Evolutionary conservation across 116 monocot species (phyloP), one percentile per base, ranked within the genome.

Genomic region (Papilionanthe hybrid): DNA sequence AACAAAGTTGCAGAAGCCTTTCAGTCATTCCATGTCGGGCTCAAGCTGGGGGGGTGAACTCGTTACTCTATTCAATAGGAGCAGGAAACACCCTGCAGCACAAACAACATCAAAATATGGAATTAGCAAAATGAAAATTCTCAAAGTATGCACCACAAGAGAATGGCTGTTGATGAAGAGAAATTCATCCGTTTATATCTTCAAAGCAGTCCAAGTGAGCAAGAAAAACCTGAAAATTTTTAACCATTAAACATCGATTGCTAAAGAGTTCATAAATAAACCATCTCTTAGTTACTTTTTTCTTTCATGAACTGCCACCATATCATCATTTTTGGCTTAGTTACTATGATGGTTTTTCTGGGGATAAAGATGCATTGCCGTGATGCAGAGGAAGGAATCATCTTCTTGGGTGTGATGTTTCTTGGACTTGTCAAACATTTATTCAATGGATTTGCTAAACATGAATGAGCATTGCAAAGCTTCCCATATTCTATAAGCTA

Each of bases 401-500:
- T 90, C 42, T 94, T 78, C 72, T 28, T 94, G 81, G 94, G 92
- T 32, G 88, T 90, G 5, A 65, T 82, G 28, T 90, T 77, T 66
- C 60, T 73, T 12, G 85, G 75, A 19, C 75, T 86, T 7, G 19
- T 88, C 7, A 75, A 56, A 8, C 72, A 79, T 68, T 41, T 90
- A 50, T 92, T 91, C 66, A 84, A 89, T 78, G 93, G 93, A 6
- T 88, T 86, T 65, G 78, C 89, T 2, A 93, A 95, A 27, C 84
- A 93, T 27, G 85, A 22, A 88, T 95, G 91, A 90, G 76, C 1
- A 88, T 91, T 50, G 78, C 79, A 17, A 95, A 90, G 85, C 87
- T 95, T 20, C 95, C 95, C 15, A 82, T 92, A 19, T 95, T 92
- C 80, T 92, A 87, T 85, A 95, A 95, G 79, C 95, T 92, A 56